phyloP scores from a whole-genome alignment of 495 filamentous ascomycete genomes.

The Penicillium malachiteum region DNA sequence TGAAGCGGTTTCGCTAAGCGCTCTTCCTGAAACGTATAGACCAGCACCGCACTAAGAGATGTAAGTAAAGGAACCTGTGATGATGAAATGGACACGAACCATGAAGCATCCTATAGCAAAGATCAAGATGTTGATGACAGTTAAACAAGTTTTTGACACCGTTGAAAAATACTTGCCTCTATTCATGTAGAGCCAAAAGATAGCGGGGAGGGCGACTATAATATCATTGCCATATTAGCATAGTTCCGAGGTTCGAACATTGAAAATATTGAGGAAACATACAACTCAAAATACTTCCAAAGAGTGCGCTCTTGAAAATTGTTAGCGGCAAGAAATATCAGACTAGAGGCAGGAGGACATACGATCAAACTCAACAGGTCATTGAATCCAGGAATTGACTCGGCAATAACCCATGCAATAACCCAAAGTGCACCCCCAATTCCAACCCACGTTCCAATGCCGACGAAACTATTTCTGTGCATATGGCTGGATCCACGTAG shows the following conservation, averaged over 20 bases:
- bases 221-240: neutral
- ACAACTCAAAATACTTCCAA: neutral
- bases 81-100: neutral
- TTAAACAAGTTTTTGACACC: neutral
- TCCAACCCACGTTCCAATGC: constrained; percentile 6
- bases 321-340: neutral
- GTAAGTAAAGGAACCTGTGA: too few species aligned
- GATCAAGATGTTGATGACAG: neutral
- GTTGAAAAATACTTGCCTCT: neutral
- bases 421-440: constrained; percentile 4
- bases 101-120: neutral
- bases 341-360: neutral
- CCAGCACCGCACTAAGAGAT: too few species aligned
- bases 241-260: neutral
- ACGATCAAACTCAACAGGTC: constrained; percentile 10
- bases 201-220: neutral
- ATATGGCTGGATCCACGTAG: neutral
- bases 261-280: neutral
- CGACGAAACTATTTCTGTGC: neutral
- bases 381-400: constrained; percentile 8
- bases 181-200: neutral
- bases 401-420: constrained; percentile 9
- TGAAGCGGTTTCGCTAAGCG: too few species aligned
- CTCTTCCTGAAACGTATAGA: too few species aligned
- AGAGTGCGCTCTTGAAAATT: neutral